Conservation (phyloP, 1,139 yeast species). For the Yamadazyma diospyri region DNA sequence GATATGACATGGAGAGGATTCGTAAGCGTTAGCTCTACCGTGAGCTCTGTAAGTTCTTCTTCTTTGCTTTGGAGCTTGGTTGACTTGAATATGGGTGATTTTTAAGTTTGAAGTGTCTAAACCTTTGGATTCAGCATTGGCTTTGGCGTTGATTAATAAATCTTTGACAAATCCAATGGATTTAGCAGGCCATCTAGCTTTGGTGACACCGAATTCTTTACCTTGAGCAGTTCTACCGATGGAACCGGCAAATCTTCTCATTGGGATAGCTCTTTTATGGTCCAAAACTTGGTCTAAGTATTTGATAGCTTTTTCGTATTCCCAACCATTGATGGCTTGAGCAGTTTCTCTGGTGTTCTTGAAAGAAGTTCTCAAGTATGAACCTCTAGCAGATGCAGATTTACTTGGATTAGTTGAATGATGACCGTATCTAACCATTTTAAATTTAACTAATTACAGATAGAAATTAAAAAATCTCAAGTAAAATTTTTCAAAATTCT, state of each 20-base stretch:
- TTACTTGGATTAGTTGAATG: slow-evolving; percentile 99
- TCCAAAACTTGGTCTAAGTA: slow-evolving; percentile 96
- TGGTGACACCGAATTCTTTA: slow-evolving; percentile 99
- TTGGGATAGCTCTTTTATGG: slow-evolving; percentile 99
- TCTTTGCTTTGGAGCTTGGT: slow-evolving; percentile 99
- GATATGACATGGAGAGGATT: slow-evolving; percentile 98
- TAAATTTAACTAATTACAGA: slow-evolving; percentile 7
- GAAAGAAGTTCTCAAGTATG: slow-evolving; percentile 98
- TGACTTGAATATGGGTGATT: slow-evolving; percentile 98
- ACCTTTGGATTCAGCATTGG: slow-evolving; percentile 99
- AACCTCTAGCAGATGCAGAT: slow-evolving; percentile 99
- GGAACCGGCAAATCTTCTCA: slow-evolving; percentile 96
- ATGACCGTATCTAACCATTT: slow-evolving; percentile 88
- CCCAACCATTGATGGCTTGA: slow-evolving; percentile 98
- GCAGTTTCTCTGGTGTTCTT: slow-evolving; percentile 99
- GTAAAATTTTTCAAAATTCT: slow-evolving; percentile 4
- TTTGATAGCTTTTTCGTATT: slow-evolving; percentile 90
- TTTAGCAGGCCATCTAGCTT: slow-evolving; percentile 99
- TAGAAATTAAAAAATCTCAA: slow-evolving; percentile 2
- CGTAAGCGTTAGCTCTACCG: slow-evolving; percentile 99
- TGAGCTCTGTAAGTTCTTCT: slow-evolving; percentile 99
- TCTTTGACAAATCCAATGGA: slow-evolving; percentile 94
- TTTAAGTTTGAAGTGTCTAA: slow-evolving; percentile 91
- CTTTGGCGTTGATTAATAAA: slow-evolving; percentile 94
- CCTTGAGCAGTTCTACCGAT: slow-evolving; percentile 99